Evolutionary conservation across 352 stramenopile genomes (phyloP).

Genomic region (Phytophthora agathidicida): DNA sequence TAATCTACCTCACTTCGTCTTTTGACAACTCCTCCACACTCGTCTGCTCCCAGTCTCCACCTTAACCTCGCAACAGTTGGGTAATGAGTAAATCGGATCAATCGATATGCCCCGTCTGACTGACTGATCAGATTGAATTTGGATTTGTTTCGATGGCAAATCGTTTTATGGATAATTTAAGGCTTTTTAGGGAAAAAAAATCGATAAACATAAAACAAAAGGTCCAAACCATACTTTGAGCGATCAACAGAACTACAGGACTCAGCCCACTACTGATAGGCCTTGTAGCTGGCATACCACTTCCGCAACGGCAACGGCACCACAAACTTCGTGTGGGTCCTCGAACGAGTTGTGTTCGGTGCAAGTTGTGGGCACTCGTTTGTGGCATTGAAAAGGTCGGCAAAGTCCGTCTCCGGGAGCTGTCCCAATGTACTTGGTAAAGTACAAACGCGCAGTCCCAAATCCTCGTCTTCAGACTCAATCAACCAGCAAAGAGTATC

Average conservation of each 20-base stretch:
- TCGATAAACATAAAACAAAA: too few species aligned
- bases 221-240: too few species aligned
- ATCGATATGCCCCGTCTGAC: too few species aligned
- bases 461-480: conserved; percentile 14
- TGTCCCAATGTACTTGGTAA: neutral
- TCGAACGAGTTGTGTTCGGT: neutral
- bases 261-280: neutral
- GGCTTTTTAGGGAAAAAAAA: too few species aligned
- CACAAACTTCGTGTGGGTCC: neutral
- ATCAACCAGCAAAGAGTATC: conserved; percentile 25
- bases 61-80: too few species aligned
- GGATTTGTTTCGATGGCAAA: too few species aligned
- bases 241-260: neutral
- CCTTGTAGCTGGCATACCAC: conserved; percentile 40
- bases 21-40: too few species aligned
- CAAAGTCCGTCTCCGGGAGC: conserved; percentile 10
- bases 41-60: too few species aligned
- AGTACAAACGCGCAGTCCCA: conserved; percentile 17
- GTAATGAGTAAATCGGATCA: too few species aligned
- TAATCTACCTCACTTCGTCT: too few species aligned
- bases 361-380: conserved; percentile 23
- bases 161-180: too few species aligned
- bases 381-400: conserved; percentile 18
- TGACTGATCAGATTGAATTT: too few species aligned
- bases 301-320: conserved; percentile 37